Base-by-base conservation (phyloP, 2,329 filamentous ascomycete genomes). In the Alternaria sp. region DNA sequence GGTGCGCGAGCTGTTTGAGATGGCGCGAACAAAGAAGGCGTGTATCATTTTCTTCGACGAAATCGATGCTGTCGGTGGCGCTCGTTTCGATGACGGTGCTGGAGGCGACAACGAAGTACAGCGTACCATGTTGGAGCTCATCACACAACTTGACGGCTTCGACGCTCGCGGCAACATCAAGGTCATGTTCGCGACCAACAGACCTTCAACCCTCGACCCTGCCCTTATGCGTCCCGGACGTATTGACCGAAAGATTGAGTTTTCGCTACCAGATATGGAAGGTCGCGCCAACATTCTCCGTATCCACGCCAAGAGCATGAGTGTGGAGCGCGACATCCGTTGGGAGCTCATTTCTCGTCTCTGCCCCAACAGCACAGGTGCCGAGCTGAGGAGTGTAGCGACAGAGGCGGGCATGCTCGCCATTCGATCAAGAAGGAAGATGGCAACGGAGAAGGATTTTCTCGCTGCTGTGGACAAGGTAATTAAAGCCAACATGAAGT, bases 41-140 rank as follows among this genome's bases (percentile, higher is more conserved):
- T 99, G 95, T 80, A 99, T 99, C 77, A 99, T 99, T 81, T 99
- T 99, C 88, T 96, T 97, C 75, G 95, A 99, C 78, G 95, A 99
- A 82, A 95, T 98, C 63, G 94, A 98, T 78, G 94, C 94, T 48
- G 92, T 98, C 54, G 94, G 94, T 75, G 94, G 94, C 70, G 94
- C 94, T 37, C 92, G 94, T 79, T 97, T 98, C 76, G 94, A 98
- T 73, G 94, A 98, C 71, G 94, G 94, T 67, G 94, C 94, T 63
- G 94, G 94, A 71, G 94, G 94, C 73, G 94, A 98, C 80, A 98
- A 98, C 76, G 94, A 98, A 79, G 94, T 98, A 6, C 94, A 98
- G 80, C 86, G 94, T 82, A 98, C 94, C 66, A 98, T 98, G 94
- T 81, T 98, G 84, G 94, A 98, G 77, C 85, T 98, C 52, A 98